Conservation (phyloP, 139 green algal genomes). For the Ulvella scutata region DNA sequence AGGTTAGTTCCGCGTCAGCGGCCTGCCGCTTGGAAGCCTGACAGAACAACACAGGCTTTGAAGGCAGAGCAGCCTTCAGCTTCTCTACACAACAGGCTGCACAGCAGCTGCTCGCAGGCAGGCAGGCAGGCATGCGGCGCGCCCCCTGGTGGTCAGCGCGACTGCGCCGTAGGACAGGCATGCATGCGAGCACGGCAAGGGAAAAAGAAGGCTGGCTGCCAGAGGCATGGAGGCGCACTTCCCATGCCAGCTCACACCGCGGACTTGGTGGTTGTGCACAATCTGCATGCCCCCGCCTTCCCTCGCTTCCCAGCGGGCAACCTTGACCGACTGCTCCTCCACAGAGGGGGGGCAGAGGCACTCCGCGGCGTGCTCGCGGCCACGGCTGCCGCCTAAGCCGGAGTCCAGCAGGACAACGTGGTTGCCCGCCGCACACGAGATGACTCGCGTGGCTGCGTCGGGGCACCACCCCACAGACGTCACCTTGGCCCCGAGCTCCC, state of each 20-base stretch:
- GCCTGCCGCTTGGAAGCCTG: no score
- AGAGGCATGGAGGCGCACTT: background rate
- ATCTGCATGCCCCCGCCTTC: background rate
- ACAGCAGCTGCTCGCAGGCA: no score
- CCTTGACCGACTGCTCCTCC: conserved; percentile 7
- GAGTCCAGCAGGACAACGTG: conserved; percentile 40
- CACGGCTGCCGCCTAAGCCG: conserved; percentile 17
- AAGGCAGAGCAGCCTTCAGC: no score
- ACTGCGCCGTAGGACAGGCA: no score
- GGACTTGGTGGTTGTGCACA: background rate
- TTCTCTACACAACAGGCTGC: no score
- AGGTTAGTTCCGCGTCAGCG: no score
- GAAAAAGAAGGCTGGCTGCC: no score
- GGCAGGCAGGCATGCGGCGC: no score
- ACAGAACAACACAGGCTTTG: no score
- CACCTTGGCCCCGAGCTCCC: conserved; percentile 25
- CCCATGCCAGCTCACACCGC: background rate
- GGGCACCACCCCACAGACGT: conserved; percentile 58
- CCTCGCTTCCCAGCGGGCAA: background rate
- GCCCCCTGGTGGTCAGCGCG: no score
- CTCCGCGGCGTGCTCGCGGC: background rate
- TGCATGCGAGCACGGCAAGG: no score
- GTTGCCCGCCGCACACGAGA: conserved; percentile 30
- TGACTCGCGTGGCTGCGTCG: conserved; percentile 18
- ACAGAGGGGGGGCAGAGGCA: background rate